Base-by-base conservation (phyloP, 495 filamentous ascomycete species). In the Penicillium ucsense region DNA sequence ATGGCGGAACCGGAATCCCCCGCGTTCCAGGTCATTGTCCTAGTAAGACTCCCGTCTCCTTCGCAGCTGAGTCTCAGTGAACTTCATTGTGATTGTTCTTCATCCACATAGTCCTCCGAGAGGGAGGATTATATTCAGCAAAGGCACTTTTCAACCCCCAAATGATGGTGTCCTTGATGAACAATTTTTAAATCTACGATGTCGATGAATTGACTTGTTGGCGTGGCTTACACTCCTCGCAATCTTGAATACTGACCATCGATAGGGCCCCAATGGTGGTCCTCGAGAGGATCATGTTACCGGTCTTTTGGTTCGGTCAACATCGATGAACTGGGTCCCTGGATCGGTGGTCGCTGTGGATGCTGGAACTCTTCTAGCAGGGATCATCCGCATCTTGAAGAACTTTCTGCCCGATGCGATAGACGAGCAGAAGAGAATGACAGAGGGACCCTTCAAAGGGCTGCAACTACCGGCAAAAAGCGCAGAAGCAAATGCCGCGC, bases 221-320 rank as follows among this genome's bases (percentile, higher is more conserved):
- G 20, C 20, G 20, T 20, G 20, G 20, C 20, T 20, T 20, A 20
- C 20, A 20, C 20, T 20, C 20, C 20, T 20, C 20, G 20, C 47
- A 11, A 35, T 7, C 32, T 3, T 6, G 5, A 40, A 29, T 47
- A 48, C 63, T 70, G 40, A 70, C 52, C 39, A n/a, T n/a, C n/a
- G 12, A 43, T 29, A 96, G 90, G 92, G 92, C 45, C 81, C 88
- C 31, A 89, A 88, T 43, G 92, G 92, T 54, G 92, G 92, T 31
- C 92, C 92, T 7, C 78, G 78, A 53, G 92, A 98, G 70, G 82
- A 89, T 57, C 86, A 88, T 55, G 83, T 89, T 3, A 96, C 92
- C 3, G 89, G 88, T 7, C 76, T 96, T 34, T 79, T 98, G 2
- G 84, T 96, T 37, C 85, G 91, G 40, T 90, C 89, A 3, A 75